Evolutionary conservation across 495 filamentous ascomycete species (phyloP).

Genomic region (Xylaria longipes): DNA sequence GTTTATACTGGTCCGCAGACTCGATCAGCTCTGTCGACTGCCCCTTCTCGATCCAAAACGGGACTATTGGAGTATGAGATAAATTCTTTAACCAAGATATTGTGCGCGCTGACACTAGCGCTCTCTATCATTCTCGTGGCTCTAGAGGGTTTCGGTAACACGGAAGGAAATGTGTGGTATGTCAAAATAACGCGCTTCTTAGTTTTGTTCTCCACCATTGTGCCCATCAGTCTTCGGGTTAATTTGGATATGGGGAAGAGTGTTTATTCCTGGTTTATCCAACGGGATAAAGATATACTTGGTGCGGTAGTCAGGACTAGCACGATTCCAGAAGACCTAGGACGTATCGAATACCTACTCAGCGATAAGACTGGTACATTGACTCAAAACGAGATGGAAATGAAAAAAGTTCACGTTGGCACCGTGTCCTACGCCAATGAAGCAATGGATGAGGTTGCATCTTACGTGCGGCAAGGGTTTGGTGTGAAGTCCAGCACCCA

Average conservation of each 20-base stretch:
- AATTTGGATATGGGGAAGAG: constrained; percentile 97
- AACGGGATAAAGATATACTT: constrained; percentile 85
- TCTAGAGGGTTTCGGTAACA: constrained; percentile 77
- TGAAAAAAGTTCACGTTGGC: constrained; percentile 98
- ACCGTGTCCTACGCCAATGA: constrained; percentile 98
- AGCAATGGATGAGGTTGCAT: constrained; percentile 94
- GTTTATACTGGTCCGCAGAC: constrained; percentile 96
- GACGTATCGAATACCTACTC: constrained; percentile 93
- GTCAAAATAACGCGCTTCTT: constrained; percentile 94
- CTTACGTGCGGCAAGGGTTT: constrained; percentile 85
- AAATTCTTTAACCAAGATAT: constrained; percentile 96
- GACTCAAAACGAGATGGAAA: constrained; percentile 98
- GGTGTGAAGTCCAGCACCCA: constrained; percentile 50
- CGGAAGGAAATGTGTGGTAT: constrained; percentile 76
- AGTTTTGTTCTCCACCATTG: constrained; percentile 98
- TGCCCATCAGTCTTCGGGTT: constrained; percentile 94
- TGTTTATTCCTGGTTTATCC: constrained; percentile 95
- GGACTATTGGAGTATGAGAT: constrained; percentile 95
- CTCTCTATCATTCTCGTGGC: constrained; percentile 91
- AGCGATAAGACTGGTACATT: constrained; percentile 98
- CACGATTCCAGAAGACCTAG: constrained; percentile 96
- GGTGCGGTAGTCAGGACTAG: constrained; percentile 94
- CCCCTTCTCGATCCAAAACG: constrained; percentile 87
- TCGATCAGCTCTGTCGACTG: constrained; percentile 91
- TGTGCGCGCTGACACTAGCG: constrained; percentile 84